Conservation (phyloP, 2,329 filamentous ascomycete genomes). For the Zasmidium angulare region DNA sequence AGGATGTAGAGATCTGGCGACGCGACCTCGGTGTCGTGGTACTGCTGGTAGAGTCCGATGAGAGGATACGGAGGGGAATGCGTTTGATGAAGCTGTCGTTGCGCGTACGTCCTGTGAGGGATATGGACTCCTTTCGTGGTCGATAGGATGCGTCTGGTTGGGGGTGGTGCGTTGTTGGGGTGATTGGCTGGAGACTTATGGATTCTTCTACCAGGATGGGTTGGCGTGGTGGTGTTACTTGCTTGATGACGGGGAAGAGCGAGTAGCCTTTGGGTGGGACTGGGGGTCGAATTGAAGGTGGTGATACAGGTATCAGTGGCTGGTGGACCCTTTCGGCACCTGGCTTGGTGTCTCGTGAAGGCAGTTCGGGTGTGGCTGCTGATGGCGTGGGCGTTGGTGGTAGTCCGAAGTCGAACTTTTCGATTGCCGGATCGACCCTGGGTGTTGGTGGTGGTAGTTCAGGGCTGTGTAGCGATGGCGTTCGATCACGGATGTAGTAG, state of each 20-base stretch:
- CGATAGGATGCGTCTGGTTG: conserved; percentile 25
- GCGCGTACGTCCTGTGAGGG: conserved; percentile 27
- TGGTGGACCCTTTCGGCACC: conserved; percentile 16
- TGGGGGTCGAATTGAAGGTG: conserved; percentile 10
- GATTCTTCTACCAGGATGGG: background rate
- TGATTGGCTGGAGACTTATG: background rate
- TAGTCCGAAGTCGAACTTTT: conserved; percentile 33
- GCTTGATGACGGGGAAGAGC: conserved; percentile 28
- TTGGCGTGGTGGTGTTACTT: conserved; percentile 16
- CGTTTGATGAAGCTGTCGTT: conserved; percentile 27
- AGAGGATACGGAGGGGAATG: conserved; percentile 26
- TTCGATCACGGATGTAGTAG: conserved; percentile 29
- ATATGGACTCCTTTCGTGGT: conserved; percentile 28
- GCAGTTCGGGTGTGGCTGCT: background rate
- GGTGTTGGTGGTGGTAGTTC: conserved; percentile 20
- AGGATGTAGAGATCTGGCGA: conserved; percentile 11
- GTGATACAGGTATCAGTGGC: conserved; percentile 16
- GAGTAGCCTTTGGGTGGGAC: conserved; percentile 25
- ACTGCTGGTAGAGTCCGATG: conserved; percentile 15
- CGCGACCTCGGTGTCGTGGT: background rate
- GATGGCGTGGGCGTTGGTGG: conserved; percentile 16
- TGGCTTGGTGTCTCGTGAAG: conserved; percentile 3
- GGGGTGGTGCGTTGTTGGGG: conserved; percentile 5
- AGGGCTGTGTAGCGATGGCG: conserved; percentile 24
- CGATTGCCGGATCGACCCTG: conserved; percentile 25